phyloP scores from a whole-genome alignment of 2,329 filamentous ascomycete genomes.

The Nigrograna mackinnonii region DNA sequence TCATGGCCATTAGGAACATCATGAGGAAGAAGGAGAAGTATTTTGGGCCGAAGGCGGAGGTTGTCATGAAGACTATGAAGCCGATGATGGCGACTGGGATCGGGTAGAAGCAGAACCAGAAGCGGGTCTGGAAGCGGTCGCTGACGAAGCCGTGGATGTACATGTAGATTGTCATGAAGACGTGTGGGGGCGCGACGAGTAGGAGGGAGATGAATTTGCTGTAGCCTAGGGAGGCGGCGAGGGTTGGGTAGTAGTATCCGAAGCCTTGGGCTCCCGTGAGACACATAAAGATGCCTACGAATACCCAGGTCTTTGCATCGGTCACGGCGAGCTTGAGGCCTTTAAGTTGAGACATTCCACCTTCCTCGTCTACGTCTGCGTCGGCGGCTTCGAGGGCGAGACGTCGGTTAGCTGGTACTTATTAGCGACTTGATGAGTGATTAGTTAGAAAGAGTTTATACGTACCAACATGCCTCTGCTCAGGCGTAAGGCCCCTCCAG shows the following conservation, averaged over 20 bases:
- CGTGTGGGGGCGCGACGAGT: conserved; percentile 62
- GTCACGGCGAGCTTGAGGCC: conserved; percentile 56
- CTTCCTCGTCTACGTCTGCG: conserved; percentile 51
- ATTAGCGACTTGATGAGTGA: no score
- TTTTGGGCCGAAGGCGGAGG: conserved; percentile 53
- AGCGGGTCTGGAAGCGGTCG: conserved; percentile 47
- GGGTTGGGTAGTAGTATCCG: conserved; percentile 7
- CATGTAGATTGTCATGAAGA: conserved; percentile 57
- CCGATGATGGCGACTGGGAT: conserved; percentile 56
- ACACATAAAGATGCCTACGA: conserved; percentile 53
- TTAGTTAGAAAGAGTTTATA: no score
- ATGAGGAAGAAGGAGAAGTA: conserved; percentile 62
- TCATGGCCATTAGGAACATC: conserved; percentile 60
- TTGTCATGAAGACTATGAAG: conserved; percentile 59
- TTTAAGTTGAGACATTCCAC: conserved; percentile 51
- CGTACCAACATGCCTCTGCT: conserved; percentile 47
- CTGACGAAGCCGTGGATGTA: conserved; percentile 46
- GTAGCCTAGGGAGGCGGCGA: conserved; percentile 59
- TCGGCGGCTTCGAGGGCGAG: conserved; percentile 52
- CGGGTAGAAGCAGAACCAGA: conserved; percentile 47
- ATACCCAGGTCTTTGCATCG: conserved; percentile 55
- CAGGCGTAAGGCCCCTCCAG: conserved; percentile 43
- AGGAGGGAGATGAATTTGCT: conserved; percentile 57
- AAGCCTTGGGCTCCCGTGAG: background rate
- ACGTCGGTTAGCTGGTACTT: conserved; percentile 51